A percentile compares a stretch with the other conserved stretches of the same genome.
These are phyloP conservation scores for Cladobotryum mycophilum DNA, from an alignment of 2,329 filamentous ascomycete species.

Conservation along the genomic window DNA sequence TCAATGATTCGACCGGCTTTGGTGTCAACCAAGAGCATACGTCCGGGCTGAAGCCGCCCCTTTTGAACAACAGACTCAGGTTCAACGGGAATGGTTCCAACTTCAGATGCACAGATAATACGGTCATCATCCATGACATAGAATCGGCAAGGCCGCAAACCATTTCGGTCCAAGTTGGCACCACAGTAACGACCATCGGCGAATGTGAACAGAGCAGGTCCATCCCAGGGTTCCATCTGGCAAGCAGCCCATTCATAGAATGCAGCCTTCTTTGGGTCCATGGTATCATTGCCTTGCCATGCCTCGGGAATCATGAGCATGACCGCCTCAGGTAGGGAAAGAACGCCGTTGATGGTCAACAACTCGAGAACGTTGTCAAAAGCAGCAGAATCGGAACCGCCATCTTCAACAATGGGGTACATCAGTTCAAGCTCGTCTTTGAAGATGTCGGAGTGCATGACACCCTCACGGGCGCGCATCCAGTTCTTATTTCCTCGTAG, in stretches of 20 bases:
- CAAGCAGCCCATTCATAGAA: conserved; percentile 99
- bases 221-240: conserved; percentile 99
- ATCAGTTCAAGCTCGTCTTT: conserved; percentile 84
- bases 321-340: conserved; percentile 90
- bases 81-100: conserved; percentile 87
- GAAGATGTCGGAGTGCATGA: conserved; percentile 89
- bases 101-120: conserved; percentile 95
- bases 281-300: conserved; percentile 87
- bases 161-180: conserved; percentile 93
- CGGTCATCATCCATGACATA: conserved; percentile 96
- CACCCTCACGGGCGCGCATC: conserved; percentile 95
- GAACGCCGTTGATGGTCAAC: conserved; percentile 88
- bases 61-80: conserved; percentile 88
- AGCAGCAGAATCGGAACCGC: conserved; percentile 91
- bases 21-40: conserved; percentile 94
- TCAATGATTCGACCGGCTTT: conserved; percentile 86
- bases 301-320: conserved; percentile 99
- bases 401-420: conserved; percentile 93
- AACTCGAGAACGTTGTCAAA: conserved; percentile 97
- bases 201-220: conserved; percentile 93
- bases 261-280: conserved; percentile 92
- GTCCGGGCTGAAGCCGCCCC: conserved; percentile 85
- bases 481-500: conserved; percentile 98
- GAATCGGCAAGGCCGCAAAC: conserved; percentile 90
- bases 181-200: conserved; percentile 94